Percentiles rank a stretch among this genome's conserved stretches.
Conservation (phyloP, 2,329 filamentous ascomycete species). For the Exophiala mesophila region DNA sequence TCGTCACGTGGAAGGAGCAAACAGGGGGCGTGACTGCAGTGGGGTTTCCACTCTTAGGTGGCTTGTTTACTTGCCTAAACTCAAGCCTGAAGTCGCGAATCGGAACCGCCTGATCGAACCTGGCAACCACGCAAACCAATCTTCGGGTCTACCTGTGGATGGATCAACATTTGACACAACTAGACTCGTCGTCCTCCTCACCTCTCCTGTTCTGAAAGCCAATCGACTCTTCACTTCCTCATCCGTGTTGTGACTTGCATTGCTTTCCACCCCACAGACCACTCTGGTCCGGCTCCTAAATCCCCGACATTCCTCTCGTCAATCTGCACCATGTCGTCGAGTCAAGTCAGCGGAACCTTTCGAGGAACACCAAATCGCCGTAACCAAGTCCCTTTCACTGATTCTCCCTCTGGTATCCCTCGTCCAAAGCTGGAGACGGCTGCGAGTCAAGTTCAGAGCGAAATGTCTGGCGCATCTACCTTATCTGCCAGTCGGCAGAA, state of each 20-base stretch:
- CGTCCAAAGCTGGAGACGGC: conserved; percentile 54
- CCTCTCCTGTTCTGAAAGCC: neutral
- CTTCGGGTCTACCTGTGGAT: neutral
- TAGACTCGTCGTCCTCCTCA: neutral
- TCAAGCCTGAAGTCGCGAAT: neutral
- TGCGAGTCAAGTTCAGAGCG: conserved; percentile 42
- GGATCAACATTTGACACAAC: neutral
- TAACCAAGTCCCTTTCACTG: conserved; percentile 51
- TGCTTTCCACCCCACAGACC: conserved; percentile 1
- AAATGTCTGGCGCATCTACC: conserved; percentile 56
- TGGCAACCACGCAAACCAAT: conserved; percentile 1
- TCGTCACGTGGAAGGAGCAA: neutral
- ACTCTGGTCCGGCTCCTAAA: neutral
- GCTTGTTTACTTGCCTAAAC: neutral
- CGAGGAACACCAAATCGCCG: conserved; percentile 53
- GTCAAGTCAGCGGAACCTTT: conserved; percentile 45
- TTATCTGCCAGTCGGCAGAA: conserved; percentile 93
- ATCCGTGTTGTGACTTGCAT: conserved; percentile 2
- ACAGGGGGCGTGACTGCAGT: neutral
- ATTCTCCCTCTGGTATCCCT: conserved; percentile 57
- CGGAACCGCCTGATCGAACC: neutral
- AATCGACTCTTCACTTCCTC: neutral
- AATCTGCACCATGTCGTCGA: conserved; percentile 20
- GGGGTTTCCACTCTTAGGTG: neutral
- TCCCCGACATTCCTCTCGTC: neutral